Evolutionary conservation across 805 yeast species (phyloP).

Genomic region (Cyberlindnera xishuangbannaensis): DNA sequence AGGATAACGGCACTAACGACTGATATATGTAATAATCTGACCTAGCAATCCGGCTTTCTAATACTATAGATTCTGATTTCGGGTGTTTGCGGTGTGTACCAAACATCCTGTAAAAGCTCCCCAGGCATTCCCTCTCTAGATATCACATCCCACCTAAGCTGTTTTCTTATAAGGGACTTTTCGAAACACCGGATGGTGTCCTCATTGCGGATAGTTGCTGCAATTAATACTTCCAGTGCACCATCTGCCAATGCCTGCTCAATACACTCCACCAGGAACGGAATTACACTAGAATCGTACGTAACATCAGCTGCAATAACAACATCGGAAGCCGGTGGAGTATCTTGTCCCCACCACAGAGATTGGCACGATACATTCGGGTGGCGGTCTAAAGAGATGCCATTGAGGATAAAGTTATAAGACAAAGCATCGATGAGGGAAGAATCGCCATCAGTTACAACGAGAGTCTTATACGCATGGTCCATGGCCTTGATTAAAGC

Average conservation of each 20-base stretch:
- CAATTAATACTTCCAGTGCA: constrained; percentile 38
- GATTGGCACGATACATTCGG: constrained; percentile 29
- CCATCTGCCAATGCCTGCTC: constrained; percentile 17
- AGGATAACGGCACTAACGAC: background rate
- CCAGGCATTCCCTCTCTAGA: constrained; percentile 2
- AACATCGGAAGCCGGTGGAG: constrained; percentile 32
- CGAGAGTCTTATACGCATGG: constrained; percentile 25
- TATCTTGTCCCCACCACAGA: constrained; percentile 56
- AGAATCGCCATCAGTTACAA: constrained; percentile 66
- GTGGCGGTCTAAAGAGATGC: constrained; percentile 12
- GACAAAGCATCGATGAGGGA: constrained; percentile 43
- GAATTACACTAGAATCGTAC: constrained; percentile 61
- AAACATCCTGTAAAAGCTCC: background rate
- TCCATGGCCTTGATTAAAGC: constrained; percentile 14
- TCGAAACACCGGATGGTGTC: constrained; percentile 44
- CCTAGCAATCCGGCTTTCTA: background rate
- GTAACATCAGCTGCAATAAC: constrained; percentile 86
- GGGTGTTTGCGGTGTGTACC: constrained; percentile 6
- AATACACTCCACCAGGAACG: constrained; percentile 46
- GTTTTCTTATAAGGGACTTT: constrained; percentile 22
- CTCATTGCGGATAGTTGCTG: constrained; percentile 72
- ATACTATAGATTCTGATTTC: constrained; percentile 7
- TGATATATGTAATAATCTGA: background rate
- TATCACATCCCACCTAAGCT: constrained; percentile 18
- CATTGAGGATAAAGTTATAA: constrained; percentile 42